A percentile compares a stretch with the other conserved stretches of the same genome.
phyloP scores from a whole-genome alignment of 2,329 filamentous ascomycete species.

The Aspergillus latus region DNA sequence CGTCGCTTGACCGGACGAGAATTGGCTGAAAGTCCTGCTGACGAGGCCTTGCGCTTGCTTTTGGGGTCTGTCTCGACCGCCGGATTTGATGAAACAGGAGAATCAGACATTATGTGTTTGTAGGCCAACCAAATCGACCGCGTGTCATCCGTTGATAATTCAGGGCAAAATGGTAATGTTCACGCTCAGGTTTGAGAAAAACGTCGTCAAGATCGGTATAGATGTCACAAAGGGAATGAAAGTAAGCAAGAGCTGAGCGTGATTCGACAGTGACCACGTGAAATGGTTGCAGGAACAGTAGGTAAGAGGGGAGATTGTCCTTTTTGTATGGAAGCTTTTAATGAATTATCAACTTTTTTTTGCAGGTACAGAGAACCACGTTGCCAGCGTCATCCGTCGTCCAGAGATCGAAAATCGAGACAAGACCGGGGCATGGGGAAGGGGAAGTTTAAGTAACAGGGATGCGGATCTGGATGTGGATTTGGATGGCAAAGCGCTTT shows the following conservation, averaged over 20 bases:
- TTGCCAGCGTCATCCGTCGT: conserved; percentile 13
- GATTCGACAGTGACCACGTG: not conserved
- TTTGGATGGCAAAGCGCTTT: no score
- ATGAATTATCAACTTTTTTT: conserved; percentile 14
- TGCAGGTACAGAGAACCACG: not conserved
- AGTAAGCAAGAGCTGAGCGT: conserved; percentile 5
- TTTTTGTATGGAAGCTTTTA: conserved; percentile 15
- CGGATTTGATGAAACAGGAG: conserved; percentile 21
- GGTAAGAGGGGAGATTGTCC: conserved; percentile 27
- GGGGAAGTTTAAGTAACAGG: conserved; percentile 31
- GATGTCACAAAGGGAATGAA: not conserved
- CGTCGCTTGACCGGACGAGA: conserved; percentile 71
- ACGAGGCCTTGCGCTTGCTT: conserved; percentile 58
- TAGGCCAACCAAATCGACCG: conserved; percentile 17
- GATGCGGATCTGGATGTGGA: not conserved
- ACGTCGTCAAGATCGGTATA: not conserved
- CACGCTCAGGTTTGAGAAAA: not conserved
- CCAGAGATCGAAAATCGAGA: conserved; percentile 24
- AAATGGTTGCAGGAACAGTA: conserved; percentile 5
- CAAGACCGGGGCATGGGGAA: conserved; percentile 24
- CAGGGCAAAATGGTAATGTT: conserved; percentile 1
- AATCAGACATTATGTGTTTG: conserved; percentile 27
- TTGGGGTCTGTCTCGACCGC: conserved; percentile 34
- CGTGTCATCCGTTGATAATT: conserved; percentile 19
- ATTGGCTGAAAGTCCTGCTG: conserved; percentile 55